Evolutionary conservation across 331 rosid species (phyloP).

Genomic region (Phaseolus coccineus): DNA sequence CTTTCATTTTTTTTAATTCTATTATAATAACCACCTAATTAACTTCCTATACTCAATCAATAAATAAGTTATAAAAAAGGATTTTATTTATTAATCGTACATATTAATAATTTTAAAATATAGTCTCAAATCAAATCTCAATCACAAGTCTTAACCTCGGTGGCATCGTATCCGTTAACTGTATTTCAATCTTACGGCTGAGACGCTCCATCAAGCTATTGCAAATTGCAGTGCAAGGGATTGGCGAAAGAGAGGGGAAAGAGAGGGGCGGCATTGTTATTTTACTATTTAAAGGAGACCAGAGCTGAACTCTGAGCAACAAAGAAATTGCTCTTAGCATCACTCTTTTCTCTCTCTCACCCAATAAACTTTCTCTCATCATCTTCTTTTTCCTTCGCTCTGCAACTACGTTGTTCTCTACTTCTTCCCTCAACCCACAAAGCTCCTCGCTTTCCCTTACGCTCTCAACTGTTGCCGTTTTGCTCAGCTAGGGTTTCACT

Average conservation of each 20-base stretch:
- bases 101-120: not conserved
- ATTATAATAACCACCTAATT: too few species aligned
- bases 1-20: too few species aligned
- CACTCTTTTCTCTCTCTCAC: constrained; percentile 1
- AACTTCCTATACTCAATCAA: too few species aligned
- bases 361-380: constrained; percentile 8
- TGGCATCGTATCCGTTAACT: constrained; percentile 18
- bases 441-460: not conserved
- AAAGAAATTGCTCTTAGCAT: not conserved
- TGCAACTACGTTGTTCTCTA: constrained; percentile 31
- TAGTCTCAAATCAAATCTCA: too few species aligned
- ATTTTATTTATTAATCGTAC: too few species aligned
- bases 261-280: constrained; percentile 24
- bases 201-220: not conserved
- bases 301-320: not conserved
- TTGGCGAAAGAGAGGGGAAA: not conserved
- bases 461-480: constrained; percentile 18
- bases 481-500: constrained; percentile 47
- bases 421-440: not conserved
- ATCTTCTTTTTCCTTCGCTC: not conserved
- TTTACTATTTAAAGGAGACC: not conserved
- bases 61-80: too few species aligned
- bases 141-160: not conserved
- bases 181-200: constrained; percentile 35
- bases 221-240: not conserved